These are phyloP conservation scores for Dalbergia oliveri DNA, from an alignment of 306 rosid species.

Conservation along the genomic window DNA sequence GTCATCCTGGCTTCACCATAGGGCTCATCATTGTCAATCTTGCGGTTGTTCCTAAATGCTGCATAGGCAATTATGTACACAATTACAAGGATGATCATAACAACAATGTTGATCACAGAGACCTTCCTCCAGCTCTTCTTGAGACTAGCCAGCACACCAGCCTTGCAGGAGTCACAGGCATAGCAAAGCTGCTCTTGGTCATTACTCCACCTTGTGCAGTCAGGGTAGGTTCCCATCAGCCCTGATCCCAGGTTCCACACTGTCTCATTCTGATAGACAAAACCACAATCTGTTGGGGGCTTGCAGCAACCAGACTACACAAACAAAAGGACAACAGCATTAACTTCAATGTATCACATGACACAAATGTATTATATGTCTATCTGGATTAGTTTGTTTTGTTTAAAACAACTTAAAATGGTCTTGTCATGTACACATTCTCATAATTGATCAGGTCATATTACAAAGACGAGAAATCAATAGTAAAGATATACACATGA, in stretches of 20 bases:
- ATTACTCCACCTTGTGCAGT: conserved; percentile 82
- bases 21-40: conserved; percentile 84
- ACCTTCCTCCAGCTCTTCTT: conserved; percentile 95
- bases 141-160: conserved; percentile 87
- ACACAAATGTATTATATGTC: not conserved
- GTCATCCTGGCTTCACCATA: conserved; percentile 85
- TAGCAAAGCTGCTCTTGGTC: conserved; percentile 79
- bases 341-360: not conserved
- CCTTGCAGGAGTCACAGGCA: conserved; percentile 83
- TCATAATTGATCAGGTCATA: too few species aligned
- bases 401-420: too few species aligned
- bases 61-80: conserved; percentile 75
- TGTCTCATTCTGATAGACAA: conserved; percentile 70
- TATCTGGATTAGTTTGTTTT: not conserved
- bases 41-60: conserved; percentile 81
- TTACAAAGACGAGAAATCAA: too few species aligned
- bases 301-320: conserved; percentile 99
- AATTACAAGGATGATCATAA: conserved; percentile 73
- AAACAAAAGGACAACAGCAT: not conserved
- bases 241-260: conserved; percentile 61
- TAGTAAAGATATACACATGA: too few species aligned
- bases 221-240: conserved; percentile 43
- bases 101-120: conserved; percentile 83
- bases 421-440: too few species aligned
- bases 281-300: conserved; percentile 88